These are phyloP conservation scores for Hippophae gyantsensis DNA, from an alignment of 306 rosid species.

Conservation along the genomic window DNA sequence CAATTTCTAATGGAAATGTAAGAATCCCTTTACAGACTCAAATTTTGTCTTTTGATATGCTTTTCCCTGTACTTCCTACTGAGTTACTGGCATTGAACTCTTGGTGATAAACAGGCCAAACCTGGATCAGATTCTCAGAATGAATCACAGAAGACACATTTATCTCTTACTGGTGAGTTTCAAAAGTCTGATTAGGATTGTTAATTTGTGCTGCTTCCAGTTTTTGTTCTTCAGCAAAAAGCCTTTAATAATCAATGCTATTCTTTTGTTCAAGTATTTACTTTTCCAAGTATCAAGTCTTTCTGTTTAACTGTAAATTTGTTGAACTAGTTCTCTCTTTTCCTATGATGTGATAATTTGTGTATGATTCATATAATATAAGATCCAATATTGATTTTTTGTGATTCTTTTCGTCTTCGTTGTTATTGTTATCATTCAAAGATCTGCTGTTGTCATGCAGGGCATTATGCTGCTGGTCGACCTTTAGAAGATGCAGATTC, in stretches of 20 bases:
- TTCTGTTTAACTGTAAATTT: no score
- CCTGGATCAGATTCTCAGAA: constrained; percentile 40
- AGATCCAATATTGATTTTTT: no score
- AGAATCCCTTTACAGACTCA: constrained; percentile 14
- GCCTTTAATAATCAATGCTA: no score
- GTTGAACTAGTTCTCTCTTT: no score
- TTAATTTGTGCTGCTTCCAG: not conserved
- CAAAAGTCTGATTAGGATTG: not conserved
- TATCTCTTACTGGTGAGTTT: constrained; percentile 45
- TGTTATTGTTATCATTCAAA: not conserved
- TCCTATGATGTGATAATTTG: no score
- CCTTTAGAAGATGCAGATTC: constrained; percentile 76
- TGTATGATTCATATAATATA: no score
- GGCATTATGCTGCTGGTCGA: constrained; percentile 43
- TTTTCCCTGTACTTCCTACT: no score
- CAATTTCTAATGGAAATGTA: constrained; percentile 51
- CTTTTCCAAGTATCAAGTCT: no score
- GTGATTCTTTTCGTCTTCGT: not conserved
- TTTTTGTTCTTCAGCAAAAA: no score
- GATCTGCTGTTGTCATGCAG: constrained; percentile 26
- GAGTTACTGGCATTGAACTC: constrained; percentile 7
- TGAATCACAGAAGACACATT: constrained; percentile 35
- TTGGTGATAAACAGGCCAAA: constrained; percentile 36
- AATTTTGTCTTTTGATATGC: no score
- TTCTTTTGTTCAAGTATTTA: no score